phyloP scores from a whole-genome alignment of 768 basidiomycete genomes.

The Tephrocybe sp. region DNA sequence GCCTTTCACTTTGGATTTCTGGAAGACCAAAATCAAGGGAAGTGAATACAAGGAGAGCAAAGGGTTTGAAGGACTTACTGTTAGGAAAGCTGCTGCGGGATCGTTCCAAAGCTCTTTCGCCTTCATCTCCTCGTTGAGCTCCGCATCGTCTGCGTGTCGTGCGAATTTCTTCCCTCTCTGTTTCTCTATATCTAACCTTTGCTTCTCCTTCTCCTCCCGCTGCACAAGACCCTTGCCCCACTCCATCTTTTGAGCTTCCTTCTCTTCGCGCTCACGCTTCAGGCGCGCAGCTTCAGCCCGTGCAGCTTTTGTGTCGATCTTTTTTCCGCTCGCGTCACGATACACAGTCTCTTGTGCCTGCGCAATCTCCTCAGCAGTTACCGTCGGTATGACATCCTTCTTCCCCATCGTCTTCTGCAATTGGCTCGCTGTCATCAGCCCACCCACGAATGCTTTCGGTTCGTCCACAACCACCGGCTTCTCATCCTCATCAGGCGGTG shows the following conservation, averaged over 20 bases:
- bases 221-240: conserved; percentile 98
- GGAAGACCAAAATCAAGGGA: not conserved
- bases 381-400: conserved; percentile 30
- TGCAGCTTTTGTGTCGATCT: conserved; percentile 85
- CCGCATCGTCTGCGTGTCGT: conserved; percentile 77
- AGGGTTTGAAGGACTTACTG: conserved; percentile 46
- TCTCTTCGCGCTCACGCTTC: conserved; percentile 83
- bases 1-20: conserved; percentile 78
- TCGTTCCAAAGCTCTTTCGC: conserved; percentile 91
- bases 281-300: conserved; percentile 80
- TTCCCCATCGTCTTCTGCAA: conserved; percentile 63
- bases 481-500: conserved; percentile 63
- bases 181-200: conserved; percentile 64
- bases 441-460: conserved; percentile 58
- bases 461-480: conserved; percentile 62
- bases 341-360: conserved; percentile 89
- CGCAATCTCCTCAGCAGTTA: conserved; percentile 55
- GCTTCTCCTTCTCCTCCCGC: conserved; percentile 73
- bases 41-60: not conserved
- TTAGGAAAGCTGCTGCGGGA: conserved; percentile 93
- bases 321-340: conserved; percentile 84
- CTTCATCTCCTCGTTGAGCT: conserved; percentile 83
- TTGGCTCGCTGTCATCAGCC: conserved; percentile 75
- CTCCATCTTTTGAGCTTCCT: conserved; percentile 90
- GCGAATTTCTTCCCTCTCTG: conserved; percentile 69